Evolutionary conservation across 192 early-diverging fungal genomes (phyloP).

Genomic region (Funneliformis geosporum): DNA sequence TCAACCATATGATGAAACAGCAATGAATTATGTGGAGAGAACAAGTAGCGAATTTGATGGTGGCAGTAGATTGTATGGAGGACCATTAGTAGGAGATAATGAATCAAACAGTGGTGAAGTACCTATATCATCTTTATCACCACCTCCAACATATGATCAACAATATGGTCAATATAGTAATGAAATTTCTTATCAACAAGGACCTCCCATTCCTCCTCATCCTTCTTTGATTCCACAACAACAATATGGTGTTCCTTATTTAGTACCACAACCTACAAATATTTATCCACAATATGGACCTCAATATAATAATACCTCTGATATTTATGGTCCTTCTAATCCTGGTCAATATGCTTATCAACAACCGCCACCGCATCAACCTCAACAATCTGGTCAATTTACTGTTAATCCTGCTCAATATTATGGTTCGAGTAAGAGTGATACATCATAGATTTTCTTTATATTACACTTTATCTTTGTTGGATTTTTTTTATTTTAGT

Average conservation of each 20-base stretch:
- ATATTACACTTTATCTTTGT: too few species aligned
- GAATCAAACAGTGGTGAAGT: not conserved
- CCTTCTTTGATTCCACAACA: not conserved
- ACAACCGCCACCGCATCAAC: not conserved
- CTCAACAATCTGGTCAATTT: not conserved
- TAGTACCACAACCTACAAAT: not conserved
- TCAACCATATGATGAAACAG: not conserved
- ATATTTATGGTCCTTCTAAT: not conserved
- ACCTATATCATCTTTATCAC: not conserved
- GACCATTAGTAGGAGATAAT: not conserved
- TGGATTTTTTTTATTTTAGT: too few species aligned
- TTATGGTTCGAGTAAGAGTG: not conserved
- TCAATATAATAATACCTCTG: not conserved
- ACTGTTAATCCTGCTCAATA: not conserved
- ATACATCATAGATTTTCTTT: not conserved
- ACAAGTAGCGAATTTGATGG: not conserved
- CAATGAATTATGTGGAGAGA: not conserved
- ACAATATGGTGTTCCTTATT: not conserved
- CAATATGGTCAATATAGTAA: not conserved
- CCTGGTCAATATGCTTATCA: not conserved
- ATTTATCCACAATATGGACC: not conserved
- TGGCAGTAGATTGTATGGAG: not conserved
- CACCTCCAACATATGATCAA: not conserved
- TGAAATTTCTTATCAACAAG: not conserved
- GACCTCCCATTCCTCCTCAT: not conserved